Evolutionary conservation across 345 rosid species (phyloP).

Genomic region (Ricinus communis): DNA sequence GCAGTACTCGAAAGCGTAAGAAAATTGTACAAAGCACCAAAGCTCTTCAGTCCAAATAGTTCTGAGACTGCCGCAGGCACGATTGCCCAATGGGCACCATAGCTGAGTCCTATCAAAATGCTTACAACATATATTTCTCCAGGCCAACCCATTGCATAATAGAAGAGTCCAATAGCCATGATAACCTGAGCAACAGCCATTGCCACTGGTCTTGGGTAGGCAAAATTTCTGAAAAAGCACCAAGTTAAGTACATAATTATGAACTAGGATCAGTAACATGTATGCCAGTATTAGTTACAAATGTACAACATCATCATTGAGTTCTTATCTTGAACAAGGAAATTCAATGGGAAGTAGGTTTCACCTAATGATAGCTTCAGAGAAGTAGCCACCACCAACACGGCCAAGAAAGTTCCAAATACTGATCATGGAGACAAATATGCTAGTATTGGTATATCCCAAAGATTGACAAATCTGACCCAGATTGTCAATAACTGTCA

Average conservation of each 20-base stretch:
- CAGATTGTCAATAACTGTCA: conserved; percentile 91
- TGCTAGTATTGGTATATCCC: conserved; percentile 71
- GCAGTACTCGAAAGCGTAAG: conserved; percentile 51
- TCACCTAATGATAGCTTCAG: conserved; percentile 85
- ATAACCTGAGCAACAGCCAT: conserved; percentile 61
- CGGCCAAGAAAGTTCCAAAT: conserved; percentile 99
- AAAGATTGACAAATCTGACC: conserved; percentile 96
- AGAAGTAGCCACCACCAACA: conserved; percentile 89
- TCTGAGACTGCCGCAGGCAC: conserved; percentile 33
- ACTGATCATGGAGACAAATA: conserved; percentile 92
- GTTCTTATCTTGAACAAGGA: neutral
- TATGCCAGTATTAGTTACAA: no score
- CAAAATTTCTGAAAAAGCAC: conserved; percentile 40
- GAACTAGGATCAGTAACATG: neutral
- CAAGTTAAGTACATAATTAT: neutral
- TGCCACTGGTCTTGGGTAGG: conserved; percentile 61
- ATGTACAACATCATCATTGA: neutral
- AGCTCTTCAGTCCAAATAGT: conserved; percentile 67
- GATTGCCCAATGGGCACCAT: conserved; percentile 48
- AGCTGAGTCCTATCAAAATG: conserved; percentile 70
- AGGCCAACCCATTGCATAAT: conserved; percentile 59
- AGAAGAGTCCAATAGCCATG: conserved; percentile 62
- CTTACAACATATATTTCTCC: conserved; percentile 63
- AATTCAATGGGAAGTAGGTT: conserved; percentile 11
- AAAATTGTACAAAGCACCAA: conserved; percentile 74